Conservation (phyloP, 1,139 yeast species). For the Hemisphaericaspora subhashii region DNA sequence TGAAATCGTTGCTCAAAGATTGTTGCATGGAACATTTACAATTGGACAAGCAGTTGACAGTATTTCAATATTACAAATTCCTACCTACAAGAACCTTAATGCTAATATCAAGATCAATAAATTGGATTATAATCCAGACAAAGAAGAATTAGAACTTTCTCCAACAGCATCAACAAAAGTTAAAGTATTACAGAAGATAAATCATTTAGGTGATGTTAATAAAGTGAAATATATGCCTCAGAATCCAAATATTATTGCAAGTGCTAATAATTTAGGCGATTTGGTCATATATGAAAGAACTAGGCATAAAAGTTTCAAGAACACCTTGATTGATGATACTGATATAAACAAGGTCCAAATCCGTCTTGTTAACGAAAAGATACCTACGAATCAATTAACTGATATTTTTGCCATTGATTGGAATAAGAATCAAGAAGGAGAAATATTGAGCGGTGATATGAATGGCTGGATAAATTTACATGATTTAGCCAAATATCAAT, state of each 20-base stretch:
- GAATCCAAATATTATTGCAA: slow-evolving; percentile 45
- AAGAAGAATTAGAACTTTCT: slow-evolving; percentile 41
- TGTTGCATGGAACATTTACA: slow-evolving; percentile 45
- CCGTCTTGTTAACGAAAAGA: slow-evolving; percentile 7
- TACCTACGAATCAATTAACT: slow-evolving; percentile 8
- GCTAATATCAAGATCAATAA: slow-evolving; percentile 31
- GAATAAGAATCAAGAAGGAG: slow-evolving; percentile 42
- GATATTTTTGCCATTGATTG: slow-evolving; percentile 49
- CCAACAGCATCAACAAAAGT: slow-evolving; percentile 26
- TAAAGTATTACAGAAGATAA: slow-evolving; percentile 39
- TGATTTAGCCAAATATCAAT: slow-evolving; percentile 30
- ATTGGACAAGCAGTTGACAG: slow-evolving; percentile 43
- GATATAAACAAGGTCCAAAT: slow-evolving; percentile 24
- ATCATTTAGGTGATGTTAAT: slow-evolving; percentile 48
- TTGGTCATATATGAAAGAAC: slow-evolving; percentile 52
- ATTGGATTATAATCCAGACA: slow-evolving; percentile 39
- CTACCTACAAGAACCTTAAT: slow-evolving; percentile 34
- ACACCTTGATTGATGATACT: slow-evolving; percentile 26
- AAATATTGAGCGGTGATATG: slow-evolving; percentile 36
- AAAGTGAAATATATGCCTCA: slow-evolving; percentile 44
- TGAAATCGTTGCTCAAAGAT: slow-evolving; percentile 29
- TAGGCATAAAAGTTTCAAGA: slow-evolving; percentile 47
- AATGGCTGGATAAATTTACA: slow-evolving; percentile 35
- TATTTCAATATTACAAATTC: slow-evolving; percentile 40
- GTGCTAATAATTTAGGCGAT: slow-evolving; percentile 41